Evolutionary conservation across 768 basidiomycete species (phyloP).

Genomic region (Mycena rebaudengoi): DNA sequence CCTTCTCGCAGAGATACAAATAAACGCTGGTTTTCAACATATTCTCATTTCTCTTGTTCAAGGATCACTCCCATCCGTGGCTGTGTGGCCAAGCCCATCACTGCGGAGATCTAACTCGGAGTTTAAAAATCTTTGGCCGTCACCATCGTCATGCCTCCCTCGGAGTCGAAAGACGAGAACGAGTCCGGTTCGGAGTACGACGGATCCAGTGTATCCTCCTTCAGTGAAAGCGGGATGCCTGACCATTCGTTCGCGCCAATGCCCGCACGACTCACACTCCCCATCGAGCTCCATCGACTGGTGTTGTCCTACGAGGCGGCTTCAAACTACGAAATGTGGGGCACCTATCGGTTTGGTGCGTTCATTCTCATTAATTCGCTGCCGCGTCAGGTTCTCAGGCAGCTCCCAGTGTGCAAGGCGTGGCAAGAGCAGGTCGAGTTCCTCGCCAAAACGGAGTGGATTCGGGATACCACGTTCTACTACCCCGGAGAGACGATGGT

Average conservation of each 20-base stretch:
- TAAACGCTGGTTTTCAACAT: no score
- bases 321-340: neutral
- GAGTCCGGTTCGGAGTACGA: neutral
- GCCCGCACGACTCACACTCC: slow-evolving; percentile 15
- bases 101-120: no score
- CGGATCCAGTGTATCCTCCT: slow-evolving; percentile 9
- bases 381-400: neutral
- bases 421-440: slow-evolving; percentile 16
- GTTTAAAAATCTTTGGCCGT: no score
- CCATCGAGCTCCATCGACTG: slow-evolving; percentile 13
- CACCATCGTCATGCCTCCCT: no score
- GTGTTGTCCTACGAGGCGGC: neutral
- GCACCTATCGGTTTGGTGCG: slow-evolving; percentile 14
- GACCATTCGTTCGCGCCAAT: slow-evolving; percentile 6
- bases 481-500: slow-evolving; percentile 3
- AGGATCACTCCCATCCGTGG: no score
- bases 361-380: no score
- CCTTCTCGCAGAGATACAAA: no score
- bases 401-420: slow-evolving; percentile 9
- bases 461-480: neutral
- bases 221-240: neutral
- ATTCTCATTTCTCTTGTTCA: no score
- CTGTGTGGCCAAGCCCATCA: no score
- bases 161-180: no score
- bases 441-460: slow-evolving; percentile 17